A percentile compares a stretch with the other conserved stretches of the same genome.
Conservation (phyloP, 257 asterid species). For the Jacaranda mimosifolia region DNA sequence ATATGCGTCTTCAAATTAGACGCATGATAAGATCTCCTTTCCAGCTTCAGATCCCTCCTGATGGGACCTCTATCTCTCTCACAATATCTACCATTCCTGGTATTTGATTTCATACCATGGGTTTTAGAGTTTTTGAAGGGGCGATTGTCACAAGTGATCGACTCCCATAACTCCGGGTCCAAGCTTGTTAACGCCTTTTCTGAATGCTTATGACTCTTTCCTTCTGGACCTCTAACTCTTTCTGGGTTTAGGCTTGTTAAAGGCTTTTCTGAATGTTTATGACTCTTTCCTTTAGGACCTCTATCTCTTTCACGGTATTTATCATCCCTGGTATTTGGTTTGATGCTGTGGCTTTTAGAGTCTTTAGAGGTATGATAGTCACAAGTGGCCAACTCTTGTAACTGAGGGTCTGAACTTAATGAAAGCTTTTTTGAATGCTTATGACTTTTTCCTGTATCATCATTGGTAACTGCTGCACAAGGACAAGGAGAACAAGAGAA, state of each 20-base stretch:
- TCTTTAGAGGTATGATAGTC: constrained; percentile 37
- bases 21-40: constrained; percentile 37
- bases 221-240: background rate
- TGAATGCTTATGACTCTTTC: constrained; percentile 37
- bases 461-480: constrained; percentile 33
- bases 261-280: constrained; percentile 30
- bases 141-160: constrained; percentile 32
- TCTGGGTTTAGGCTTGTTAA: constrained; percentile 29
- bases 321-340: constrained; percentile 31
- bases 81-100: constrained; percentile 35
- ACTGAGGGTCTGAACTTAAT: constrained; percentile 33
- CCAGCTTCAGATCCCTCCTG: constrained; percentile 33
- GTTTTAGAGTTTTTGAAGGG: constrained; percentile 39
- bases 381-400: constrained; percentile 28
- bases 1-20: constrained; percentile 33
- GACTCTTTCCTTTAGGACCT: constrained; percentile 28
- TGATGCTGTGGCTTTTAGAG: constrained; percentile 34
- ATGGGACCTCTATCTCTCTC: constrained; percentile 41
- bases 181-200: constrained; percentile 32
- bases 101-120: constrained; percentile 22
- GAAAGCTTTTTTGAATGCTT: constrained; percentile 35
- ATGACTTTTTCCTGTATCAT: constrained; percentile 32
- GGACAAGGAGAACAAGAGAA: constrained; percentile 47
- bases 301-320: background rate
- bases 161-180: constrained; percentile 34